Conservation (phyloP, 2,329 filamentous ascomycete species). For the Trichoderma afroharzianum region DNA sequence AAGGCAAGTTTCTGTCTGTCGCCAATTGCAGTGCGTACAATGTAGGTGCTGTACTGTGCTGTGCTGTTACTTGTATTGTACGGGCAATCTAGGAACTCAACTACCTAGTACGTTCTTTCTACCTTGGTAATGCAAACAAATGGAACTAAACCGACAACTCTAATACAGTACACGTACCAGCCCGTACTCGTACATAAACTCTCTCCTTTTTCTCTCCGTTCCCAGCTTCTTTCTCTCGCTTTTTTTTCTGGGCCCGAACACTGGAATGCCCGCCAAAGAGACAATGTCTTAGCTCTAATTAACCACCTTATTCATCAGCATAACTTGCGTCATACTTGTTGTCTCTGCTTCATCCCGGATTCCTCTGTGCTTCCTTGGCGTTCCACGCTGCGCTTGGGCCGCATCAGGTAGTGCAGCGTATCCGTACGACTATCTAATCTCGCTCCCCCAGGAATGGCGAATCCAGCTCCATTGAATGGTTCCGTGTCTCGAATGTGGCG, state of each 20-base stretch:
- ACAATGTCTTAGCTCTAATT: slow-evolving; percentile 14
- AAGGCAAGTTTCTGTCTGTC: not conserved
- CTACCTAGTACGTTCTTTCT: too few species aligned
- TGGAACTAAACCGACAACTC: too few species aligned
- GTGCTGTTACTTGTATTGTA: not conserved
- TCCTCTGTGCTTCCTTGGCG: slow-evolving; percentile 6
- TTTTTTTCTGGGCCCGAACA: not conserved
- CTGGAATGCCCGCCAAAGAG: slow-evolving; percentile 7
- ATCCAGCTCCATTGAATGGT: not conserved
- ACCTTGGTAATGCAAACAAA: too few species aligned
- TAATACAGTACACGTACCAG: too few species aligned
- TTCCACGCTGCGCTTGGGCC: slow-evolving; percentile 6
- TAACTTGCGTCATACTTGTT: slow-evolving; percentile 13
- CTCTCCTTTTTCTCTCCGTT: not conserved
- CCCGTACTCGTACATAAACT: not conserved
- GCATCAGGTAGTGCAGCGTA: not conserved
- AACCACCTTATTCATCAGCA: not conserved
- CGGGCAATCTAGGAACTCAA: not conserved
- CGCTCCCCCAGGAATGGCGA: slow-evolving; percentile 6
- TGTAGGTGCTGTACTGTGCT: not conserved
- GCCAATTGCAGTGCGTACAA: not conserved
- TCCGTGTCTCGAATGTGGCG: not conserved
- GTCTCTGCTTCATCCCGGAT: not conserved
- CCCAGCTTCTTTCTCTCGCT: not conserved
- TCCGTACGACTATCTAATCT: not conserved